Evolutionary conservation across 345 rosid species (phyloP).

Genomic region (Hibiscus syriacus): DNA sequence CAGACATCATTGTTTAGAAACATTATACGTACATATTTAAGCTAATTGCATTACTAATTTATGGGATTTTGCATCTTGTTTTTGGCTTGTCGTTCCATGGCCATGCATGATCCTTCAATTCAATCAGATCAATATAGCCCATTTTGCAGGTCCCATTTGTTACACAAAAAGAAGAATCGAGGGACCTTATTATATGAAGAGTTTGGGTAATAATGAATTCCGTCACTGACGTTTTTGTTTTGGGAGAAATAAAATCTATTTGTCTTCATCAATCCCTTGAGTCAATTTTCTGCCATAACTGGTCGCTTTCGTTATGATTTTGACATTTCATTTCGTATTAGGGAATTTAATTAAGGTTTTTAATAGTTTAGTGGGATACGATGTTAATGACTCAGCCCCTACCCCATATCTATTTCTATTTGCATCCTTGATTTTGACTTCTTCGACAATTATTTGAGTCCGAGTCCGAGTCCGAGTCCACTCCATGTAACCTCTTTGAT

Average conservation of each 20-base stretch:
- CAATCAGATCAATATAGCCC: constrained; percentile 22
- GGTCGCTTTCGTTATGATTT: constrained; percentile 8
- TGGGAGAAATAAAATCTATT: background rate
- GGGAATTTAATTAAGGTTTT: background rate
- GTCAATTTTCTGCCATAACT: background rate
- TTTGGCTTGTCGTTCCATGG: constrained; percentile 21
- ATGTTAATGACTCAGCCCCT: background rate
- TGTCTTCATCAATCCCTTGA: background rate
- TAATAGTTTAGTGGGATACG: background rate
- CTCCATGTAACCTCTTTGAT: background rate
- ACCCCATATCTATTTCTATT: background rate
- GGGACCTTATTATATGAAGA: too few species aligned
- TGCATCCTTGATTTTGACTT: constrained; percentile 1
- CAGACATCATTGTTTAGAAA: too few species aligned
- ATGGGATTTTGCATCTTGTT: constrained; percentile 30
- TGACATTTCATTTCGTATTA: constrained; percentile 6
- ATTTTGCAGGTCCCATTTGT: constrained; percentile 27
- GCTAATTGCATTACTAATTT: background rate
- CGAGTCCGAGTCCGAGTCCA: too few species aligned
- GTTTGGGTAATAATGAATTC: constrained; percentile 4
- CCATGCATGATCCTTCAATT: constrained; percentile 12
- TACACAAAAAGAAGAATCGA: constrained; percentile 12
- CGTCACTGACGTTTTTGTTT: background rate
- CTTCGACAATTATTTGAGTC: background rate
- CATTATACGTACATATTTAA: background rate